phyloP scores from a whole-genome alignment of 2,329 filamentous ascomycete genomes.

The Talaromyces sp. region DNA sequence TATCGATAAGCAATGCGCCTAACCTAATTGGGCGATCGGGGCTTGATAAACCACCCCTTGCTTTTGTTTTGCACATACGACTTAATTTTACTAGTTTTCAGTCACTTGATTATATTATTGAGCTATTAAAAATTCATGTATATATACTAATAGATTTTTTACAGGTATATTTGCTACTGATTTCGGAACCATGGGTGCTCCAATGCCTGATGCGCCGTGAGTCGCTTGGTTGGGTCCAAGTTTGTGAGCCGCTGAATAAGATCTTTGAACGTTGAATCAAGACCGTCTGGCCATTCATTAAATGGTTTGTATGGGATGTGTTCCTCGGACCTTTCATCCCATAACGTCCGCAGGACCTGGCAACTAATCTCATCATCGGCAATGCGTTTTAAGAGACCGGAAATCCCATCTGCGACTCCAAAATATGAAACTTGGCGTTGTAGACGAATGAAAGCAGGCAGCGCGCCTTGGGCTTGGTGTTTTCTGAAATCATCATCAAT shows the following conservation, averaged over 20 bases:
- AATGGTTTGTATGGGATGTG: not conserved
- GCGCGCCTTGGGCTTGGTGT: not conserved
- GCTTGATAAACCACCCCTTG: not conserved
- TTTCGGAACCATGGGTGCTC: not conserved
- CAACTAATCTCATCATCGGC: not conserved
- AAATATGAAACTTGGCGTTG: not conserved
- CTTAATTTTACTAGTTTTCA: not conserved
- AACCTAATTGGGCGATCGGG: not conserved
- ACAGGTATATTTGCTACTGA: no score
- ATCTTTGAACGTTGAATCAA: not conserved
- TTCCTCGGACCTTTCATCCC: not conserved
- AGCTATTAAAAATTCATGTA: no score
- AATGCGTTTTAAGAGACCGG: not conserved
- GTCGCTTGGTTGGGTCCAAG: not conserved
- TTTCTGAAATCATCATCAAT: not conserved
- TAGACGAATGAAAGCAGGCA: not conserved
- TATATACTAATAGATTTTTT: no score
- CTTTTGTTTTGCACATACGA: not conserved
- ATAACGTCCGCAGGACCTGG: not conserved
- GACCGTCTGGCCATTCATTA: not conserved
- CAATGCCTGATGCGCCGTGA: not conserved
- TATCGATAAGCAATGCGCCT: constrained; percentile 28
- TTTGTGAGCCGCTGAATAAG: not conserved
- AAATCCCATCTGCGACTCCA: not conserved
- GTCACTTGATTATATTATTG: no score